phyloP scores from a whole-genome alignment of 2,329 filamentous ascomycete genomes.

The Fusarium mundagurra region DNA sequence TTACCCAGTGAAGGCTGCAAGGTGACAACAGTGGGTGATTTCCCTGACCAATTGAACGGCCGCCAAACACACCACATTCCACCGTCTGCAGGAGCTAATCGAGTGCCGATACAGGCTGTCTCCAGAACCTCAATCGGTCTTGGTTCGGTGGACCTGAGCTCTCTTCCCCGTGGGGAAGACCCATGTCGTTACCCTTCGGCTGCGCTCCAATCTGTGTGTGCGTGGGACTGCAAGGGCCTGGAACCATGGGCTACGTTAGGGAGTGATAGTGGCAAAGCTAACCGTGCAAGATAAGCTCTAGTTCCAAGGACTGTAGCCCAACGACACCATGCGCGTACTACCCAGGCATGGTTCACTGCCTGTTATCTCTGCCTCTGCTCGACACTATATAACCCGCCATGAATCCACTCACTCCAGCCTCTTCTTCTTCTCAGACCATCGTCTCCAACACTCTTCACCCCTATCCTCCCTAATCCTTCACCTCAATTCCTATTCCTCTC shows the following conservation, averaged over 20 bases:
- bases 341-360: background rate
- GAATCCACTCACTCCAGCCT: background rate
- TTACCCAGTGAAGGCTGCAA: background rate
- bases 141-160: slow-evolving; percentile 10
- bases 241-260: background rate
- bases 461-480: background rate
- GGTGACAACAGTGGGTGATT: slow-evolving; percentile 8
- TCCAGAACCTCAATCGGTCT: background rate
- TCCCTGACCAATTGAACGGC: background rate
- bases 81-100: background rate
- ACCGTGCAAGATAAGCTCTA: slow-evolving; percentile 10
- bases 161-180: slow-evolving; percentile 24
- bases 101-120: background rate
- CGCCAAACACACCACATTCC: slow-evolving; percentile 2
- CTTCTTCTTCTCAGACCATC: background rate
- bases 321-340: slow-evolving; percentile 6
- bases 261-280: background rate
- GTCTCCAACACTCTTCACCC: background rate
- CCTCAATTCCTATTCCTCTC: background rate
- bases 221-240: background rate
- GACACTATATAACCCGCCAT: slow-evolving; percentile 20
- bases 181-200: background rate
- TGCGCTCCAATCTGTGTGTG: background rate
- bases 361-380: slow-evolving; percentile 14
- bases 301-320: background rate